Conservation (phyloP, 129 eudicot genomes). For the Kitagawia praeruptora region DNA sequence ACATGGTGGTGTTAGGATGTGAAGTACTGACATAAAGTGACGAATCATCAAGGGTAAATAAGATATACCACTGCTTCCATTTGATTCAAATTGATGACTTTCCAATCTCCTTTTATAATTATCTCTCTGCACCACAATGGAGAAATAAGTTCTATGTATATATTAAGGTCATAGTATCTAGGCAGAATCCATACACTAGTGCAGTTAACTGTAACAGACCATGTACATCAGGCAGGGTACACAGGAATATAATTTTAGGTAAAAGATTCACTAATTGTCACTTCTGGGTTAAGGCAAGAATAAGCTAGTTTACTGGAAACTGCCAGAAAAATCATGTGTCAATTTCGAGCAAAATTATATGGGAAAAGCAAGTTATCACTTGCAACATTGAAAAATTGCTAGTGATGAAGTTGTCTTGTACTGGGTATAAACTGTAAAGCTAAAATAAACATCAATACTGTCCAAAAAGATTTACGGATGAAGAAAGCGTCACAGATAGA, state of each 20-base stretch:
- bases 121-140: slow-evolving; percentile 55
- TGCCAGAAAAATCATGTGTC: not conserved
- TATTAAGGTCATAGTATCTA: not conserved
- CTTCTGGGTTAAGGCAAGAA: not conserved
- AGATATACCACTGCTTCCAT: slow-evolving; percentile 70
- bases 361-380: not conserved
- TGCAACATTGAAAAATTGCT: not conserved
- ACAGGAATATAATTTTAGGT: not conserved
- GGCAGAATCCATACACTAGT: not conserved
- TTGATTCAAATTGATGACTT: slow-evolving; percentile 63
- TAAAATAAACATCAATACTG: not conserved
- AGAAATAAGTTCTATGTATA: slow-evolving; percentile 4
- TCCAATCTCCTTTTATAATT: slow-evolving; percentile 57
- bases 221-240: not conserved
- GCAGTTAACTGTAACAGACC: not conserved
- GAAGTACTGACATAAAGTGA: slow-evolving; percentile 7
- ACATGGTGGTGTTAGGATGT: not conserved
- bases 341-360: not conserved
- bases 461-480: not conserved
- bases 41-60: slow-evolving; percentile 9
- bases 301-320: not conserved
- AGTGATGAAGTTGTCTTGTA: not conserved
- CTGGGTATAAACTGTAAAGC: not conserved
- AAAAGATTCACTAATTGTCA: not conserved
- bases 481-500: not conserved